Evolutionary conservation across 2,329 filamentous ascomycete species (phyloP), one percentile per base, ranked within the genome.

Genomic region (Lachnellula subtilissima): DNA sequence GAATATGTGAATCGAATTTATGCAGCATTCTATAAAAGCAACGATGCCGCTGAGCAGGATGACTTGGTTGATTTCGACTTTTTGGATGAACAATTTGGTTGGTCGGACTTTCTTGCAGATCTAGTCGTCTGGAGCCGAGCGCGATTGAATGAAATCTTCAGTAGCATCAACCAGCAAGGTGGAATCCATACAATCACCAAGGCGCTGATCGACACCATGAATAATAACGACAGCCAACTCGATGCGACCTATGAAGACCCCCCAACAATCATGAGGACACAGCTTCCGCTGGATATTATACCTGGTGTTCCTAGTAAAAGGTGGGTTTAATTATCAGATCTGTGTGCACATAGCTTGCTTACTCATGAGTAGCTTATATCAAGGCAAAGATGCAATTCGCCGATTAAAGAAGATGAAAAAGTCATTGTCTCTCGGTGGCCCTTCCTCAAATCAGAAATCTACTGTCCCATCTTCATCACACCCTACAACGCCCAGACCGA

Each of bases 71-170:
- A 79, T 43, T 65, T 80, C 25, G 73, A 74, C 3, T 66, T 63
- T 1, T 60, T 86, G 5, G 72, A 74, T 37, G 64, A 67, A 2
- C 59, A 64, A 1, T 86, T 77, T 63, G 72, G 75, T 3, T 85
- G 81, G 80, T 62, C 71, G 0, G 62, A 68, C 2, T 80, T 83
- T 52, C 65, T 79, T 5, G 60, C 75, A 0, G 67, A 72, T 8
- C 65, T 76, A 5, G 68, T 76, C 1, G 63, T 71, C 17, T 84
- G 81, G 78, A 70, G 75, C 19, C 72, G 74, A 54, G 60, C 64
- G 7, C 73, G 78, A 19, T 69, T 71, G 35, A 62, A 67, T 5
- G 77, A 83, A 56, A 73, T 85, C 43, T 66, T 73, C 19, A 51
- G 63, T 2, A 67, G 71, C 1, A 70, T 84, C 17, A 62, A 68